phyloP scores from a whole-genome alignment of 768 basidiomycete species.

The Collybia sordida region DNA sequence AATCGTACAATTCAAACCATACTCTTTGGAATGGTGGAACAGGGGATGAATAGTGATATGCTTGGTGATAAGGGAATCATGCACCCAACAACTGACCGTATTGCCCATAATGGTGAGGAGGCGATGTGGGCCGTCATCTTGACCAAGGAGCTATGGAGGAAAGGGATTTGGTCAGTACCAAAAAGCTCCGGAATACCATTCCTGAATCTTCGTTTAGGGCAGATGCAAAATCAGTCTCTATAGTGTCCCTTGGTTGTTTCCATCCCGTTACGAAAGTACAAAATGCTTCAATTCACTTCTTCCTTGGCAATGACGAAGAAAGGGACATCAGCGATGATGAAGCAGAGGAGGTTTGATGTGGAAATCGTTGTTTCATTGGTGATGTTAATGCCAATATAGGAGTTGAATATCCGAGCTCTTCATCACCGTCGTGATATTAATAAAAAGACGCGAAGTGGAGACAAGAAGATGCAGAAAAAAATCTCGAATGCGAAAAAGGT shows the following conservation, averaged over 20 bases:
- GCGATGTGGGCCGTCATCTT: constrained; percentile 98
- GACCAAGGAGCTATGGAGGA: constrained; percentile 92
- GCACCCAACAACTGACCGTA: constrained; percentile 35
- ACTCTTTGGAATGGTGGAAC: constrained; percentile 94
- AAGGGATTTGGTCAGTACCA: constrained; percentile 73
- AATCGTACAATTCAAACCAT: constrained; percentile 95
- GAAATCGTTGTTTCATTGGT: neutral
- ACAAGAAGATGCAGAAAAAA: constrained; percentile 75
- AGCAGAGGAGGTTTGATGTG: constrained; percentile 47
- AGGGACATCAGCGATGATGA: constrained; percentile 73
- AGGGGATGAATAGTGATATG: constrained; percentile 82
- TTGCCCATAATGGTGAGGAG: constrained; percentile 64
- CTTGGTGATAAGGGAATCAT: constrained; percentile 79
- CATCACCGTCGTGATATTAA: constrained; percentile 90
- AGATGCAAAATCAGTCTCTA: constrained; percentile 90
- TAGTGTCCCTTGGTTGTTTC: constrained; percentile 88
- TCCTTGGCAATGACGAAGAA: constrained; percentile 86
- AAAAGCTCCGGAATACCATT: neutral
- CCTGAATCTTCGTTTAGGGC: constrained; percentile 47
- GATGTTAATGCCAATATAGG: constrained; percentile 41
- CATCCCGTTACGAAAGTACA: constrained; percentile 95
- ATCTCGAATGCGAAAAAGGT: constrained; percentile 79
- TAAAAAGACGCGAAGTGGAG: constrained; percentile 85
- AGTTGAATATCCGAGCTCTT: constrained; percentile 67
- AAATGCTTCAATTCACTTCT: constrained; percentile 92